Conservation (phyloP, 306 rosid genomes). For the Vicia sativa region DNA sequence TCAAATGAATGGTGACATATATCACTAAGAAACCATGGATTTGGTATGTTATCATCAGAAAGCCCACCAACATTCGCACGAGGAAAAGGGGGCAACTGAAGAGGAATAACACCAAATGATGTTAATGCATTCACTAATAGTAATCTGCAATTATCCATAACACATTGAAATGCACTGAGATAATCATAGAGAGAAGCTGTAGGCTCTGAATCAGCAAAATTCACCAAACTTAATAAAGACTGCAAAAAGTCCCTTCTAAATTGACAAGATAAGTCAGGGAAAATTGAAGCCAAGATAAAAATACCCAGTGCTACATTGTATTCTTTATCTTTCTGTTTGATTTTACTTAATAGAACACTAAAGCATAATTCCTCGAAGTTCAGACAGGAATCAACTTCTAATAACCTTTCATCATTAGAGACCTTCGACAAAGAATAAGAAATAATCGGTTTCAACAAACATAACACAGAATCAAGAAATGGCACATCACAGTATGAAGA, state of each 20-base stretch:
- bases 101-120: constrained; percentile 62
- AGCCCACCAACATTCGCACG: constrained; percentile 38
- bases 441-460: constrained; percentile 76
- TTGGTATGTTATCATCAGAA: constrained; percentile 47
- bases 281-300: constrained; percentile 78
- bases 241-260: constrained; percentile 72
- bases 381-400: constrained; percentile 64
- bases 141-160: constrained; percentile 69
- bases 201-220: constrained; percentile 69
- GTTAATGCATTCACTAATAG: constrained; percentile 58
- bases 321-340: constrained; percentile 52
- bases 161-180: constrained; percentile 78
- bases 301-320: constrained; percentile 70
- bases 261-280: constrained; percentile 72
- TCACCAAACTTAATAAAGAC: constrained; percentile 62
- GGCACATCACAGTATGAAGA: constrained; percentile 84
- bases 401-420: constrained; percentile 65
- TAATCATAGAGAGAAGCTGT: constrained; percentile 76
- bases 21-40: constrained; percentile 66
- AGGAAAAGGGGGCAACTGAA: constrained; percentile 46
- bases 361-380: constrained; percentile 90
- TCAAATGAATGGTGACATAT: constrained; percentile 41
- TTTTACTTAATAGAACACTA: constrained; percentile 62
- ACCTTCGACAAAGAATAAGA: constrained; percentile 76
- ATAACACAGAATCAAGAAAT: constrained; percentile 77